Conservation (phyloP, 768 basidiomycete genomes). For the Fistulinella prunicolor region DNA sequence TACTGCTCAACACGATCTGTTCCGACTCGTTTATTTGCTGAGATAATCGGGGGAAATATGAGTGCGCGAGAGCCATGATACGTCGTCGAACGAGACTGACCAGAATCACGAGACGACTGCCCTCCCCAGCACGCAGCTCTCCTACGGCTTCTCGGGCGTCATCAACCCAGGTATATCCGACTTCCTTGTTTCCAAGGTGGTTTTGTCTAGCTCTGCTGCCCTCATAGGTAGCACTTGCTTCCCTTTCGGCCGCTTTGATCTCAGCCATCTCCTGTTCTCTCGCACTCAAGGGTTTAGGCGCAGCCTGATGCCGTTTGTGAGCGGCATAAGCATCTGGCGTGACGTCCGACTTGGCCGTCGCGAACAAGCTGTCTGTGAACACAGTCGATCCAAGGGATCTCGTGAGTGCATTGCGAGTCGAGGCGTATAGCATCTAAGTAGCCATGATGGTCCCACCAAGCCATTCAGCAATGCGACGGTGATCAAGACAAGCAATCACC, state of each 20-base stretch:
- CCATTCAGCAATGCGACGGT: background rate
- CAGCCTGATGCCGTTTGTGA: constrained; percentile 66
- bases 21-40: constrained; percentile 66
- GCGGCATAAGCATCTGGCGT: constrained; percentile 68
- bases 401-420: constrained; percentile 65
- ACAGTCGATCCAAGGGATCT: constrained; percentile 71
- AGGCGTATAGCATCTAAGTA: constrained; percentile 82
- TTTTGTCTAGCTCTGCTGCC: constrained; percentile 55
- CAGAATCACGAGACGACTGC: constrained; percentile 56
- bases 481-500: constrained; percentile 37
- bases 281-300: constrained; percentile 79
- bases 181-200: constrained; percentile 50
- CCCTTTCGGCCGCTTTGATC: constrained; percentile 73
- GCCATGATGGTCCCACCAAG: background rate
- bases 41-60: background rate
- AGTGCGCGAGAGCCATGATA: background rate
- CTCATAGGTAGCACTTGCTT: constrained; percentile 50
- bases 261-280: constrained; percentile 81
- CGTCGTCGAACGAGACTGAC: constrained; percentile 42
- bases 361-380: constrained; percentile 75
- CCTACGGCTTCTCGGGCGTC: constrained; percentile 65
- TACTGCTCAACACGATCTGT: constrained; percentile 55
- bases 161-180: constrained; percentile 66
- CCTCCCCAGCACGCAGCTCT: constrained; percentile 48
- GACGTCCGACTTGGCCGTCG: constrained; percentile 66